A percentile compares a stretch with the other conserved stretches of the same genome.
Evolutionary conservation across 2,329 filamentous ascomycete species (phyloP).

Genomic region (Aurifilum marmelostoma): DNA sequence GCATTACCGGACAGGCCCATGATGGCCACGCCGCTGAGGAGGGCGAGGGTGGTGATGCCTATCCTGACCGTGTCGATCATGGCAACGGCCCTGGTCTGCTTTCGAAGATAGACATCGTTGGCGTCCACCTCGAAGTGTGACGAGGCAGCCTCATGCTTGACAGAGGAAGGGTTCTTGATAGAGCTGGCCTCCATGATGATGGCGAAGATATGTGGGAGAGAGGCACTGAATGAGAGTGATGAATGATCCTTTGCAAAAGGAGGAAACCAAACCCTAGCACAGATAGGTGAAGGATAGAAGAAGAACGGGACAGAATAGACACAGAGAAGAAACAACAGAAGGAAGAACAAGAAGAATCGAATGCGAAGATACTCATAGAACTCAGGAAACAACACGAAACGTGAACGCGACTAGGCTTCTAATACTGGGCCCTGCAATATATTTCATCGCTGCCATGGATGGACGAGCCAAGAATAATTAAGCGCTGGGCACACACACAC

Average conservation of each 20-base stretch:
- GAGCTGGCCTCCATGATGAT: conserved; percentile 23
- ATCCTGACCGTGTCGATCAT: conserved; percentile 50
- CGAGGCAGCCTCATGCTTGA: conserved; percentile 36
- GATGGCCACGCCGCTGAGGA: conserved; percentile 55
- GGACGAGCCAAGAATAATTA: background rate
- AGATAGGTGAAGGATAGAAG: background rate
- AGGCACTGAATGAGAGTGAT: background rate
- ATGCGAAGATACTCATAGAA: conserved; percentile 2
- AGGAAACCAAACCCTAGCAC: background rate
- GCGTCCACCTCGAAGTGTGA: conserved; percentile 56
- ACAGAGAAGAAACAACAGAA: conserved; percentile 10
- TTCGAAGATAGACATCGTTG: conserved; percentile 40
- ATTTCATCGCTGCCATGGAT: conserved; percentile 3
- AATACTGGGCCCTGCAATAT: background rate
- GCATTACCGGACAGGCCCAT: conserved; percentile 59
- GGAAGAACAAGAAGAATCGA: background rate
- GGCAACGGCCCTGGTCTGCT: conserved; percentile 42
- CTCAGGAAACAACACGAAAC: conserved; percentile 20
- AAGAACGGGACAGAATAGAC: background rate
- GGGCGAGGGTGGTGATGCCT: conserved; percentile 52
- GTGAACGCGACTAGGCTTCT: background rate
- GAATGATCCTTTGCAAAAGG: conserved; percentile 3
- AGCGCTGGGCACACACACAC: conserved; percentile 12
- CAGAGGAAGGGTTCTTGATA: conserved; percentile 5
- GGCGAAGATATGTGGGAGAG: background rate